Base-by-base conservation (phyloP, 1,139 yeast genomes). In the Magnusiomyces suaveolens region DNA sequence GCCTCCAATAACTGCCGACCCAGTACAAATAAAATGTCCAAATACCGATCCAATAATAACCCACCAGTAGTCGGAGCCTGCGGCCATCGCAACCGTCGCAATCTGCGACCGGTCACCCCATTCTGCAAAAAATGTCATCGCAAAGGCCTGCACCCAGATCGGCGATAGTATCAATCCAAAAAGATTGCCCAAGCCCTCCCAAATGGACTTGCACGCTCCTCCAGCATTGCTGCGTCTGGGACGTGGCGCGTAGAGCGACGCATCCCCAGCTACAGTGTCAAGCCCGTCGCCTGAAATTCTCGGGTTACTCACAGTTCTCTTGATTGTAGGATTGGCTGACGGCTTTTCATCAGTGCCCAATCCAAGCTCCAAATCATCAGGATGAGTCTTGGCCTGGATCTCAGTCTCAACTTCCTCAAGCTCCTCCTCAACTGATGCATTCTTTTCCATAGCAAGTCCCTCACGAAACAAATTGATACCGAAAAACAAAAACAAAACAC, bases 51-150 rank as follows among this genome's bases (percentile, higher is more conserved):
- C 98, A 48, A 84, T 63, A 50, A 92, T 87, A 51, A 90, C 96
- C 65, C 77, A 77, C 92, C 95, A 83, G 72, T 88, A 92, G 69
- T 89, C 87, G 43, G 89, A 83, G 43, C 97, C 97, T 1, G 98
- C 96, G 51, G 97, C 97, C 95, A 92, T 86, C 53, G 98, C 98
- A 65, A 92, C 89, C 46, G 97, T 94, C 43, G 97, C 96, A 54
- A 92, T 88, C 72, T 92, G 99, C 16, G 97, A 89, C 65, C 98
- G 82, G 70, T 92, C 99, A 52, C 99, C 99, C 95, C 97, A 89
- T 73, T 92, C 99, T 56, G 97, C 98, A 55, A 92, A 75, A 69
- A 94, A 94, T 1, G 96, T 88, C 97, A 94, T 90, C 54, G 84
- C 82, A 68, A 92, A 92, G 3, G 92, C 94, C 72, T 92, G 97